A percentile compares a stretch with the other conserved stretches of the same genome.
These are phyloP conservation scores for Leishmania arabica DNA, from an alignment of 208 protist species.

Conservation along the genomic window DNA sequence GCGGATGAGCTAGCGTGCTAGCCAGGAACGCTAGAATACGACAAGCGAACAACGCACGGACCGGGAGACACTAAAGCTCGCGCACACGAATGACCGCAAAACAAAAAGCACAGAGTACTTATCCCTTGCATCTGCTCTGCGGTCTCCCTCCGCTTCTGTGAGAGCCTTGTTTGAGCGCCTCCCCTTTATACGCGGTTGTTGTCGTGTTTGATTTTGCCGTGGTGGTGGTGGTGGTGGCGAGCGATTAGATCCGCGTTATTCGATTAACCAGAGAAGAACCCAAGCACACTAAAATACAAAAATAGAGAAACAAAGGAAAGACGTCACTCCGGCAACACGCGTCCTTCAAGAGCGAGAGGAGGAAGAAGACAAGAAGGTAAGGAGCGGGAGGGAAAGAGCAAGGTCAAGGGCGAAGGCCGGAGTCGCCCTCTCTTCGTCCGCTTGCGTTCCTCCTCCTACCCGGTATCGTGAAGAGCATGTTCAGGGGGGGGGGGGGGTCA, in stretches of 20 bases:
- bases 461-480: not conserved
- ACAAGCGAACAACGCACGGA: too few species aligned
- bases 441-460: not conserved
- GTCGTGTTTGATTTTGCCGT: too few species aligned
- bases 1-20: not conserved
- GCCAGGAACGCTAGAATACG: not conserved
- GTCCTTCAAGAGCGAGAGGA: not conserved
- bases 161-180: not conserved
- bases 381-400: not conserved
- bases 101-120: not conserved
- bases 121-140: not conserved
- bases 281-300: too few species aligned
- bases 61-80: not conserved
- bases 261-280: not conserved
- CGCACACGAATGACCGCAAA: not conserved
- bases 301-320: not conserved
- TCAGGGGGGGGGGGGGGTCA: not conserved
- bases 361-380: not conserved
- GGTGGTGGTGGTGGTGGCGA: not conserved
- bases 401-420: not conserved
- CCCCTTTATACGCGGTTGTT: not conserved
- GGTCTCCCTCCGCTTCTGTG: not conserved
- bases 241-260: constrained; percentile 6
- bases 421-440: not conserved
- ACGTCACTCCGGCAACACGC: not conserved